A percentile compares a stretch with the other conserved stretches of the same genome.
phyloP scores from a whole-genome alignment of 805 yeast species.

The Barnettozyma populi region DNA sequence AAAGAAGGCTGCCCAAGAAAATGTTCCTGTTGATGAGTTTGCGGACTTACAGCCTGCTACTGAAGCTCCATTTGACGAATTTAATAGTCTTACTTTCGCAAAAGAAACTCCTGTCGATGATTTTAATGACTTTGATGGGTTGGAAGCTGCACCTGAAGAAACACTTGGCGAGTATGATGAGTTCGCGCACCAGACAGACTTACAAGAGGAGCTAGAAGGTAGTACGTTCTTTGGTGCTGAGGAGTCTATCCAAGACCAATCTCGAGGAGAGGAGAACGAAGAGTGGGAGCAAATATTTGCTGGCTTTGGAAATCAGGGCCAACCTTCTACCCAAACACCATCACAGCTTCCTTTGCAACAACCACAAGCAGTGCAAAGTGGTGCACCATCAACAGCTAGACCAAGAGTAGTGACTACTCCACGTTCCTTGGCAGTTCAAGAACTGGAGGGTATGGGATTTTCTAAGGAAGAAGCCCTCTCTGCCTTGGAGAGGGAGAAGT shows the following conservation, averaged over 20 bases:
- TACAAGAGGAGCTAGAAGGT: conserved; percentile 20
- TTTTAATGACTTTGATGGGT: conserved; percentile 40
- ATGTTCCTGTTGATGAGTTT: conserved; percentile 1
- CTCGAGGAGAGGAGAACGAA: conserved; percentile 36
- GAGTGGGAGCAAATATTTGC: conserved; percentile 96
- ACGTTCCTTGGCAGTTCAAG: conserved; percentile 58
- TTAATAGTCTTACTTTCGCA: conserved; percentile 33
- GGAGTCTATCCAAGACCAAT: conserved; percentile 5
- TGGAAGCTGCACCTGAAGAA: conserved; percentile 37
- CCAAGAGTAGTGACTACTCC: conserved; percentile 39
- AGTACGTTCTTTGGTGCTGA: conserved; percentile 23
- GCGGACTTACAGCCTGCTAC: conserved; percentile 2
- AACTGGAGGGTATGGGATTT: conserved; percentile 88
- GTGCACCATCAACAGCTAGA: conserved; percentile 9
- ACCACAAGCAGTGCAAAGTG: conserved; percentile 3
- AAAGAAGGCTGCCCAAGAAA: not conserved
- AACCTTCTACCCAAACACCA: conserved; percentile 7
- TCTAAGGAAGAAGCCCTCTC: conserved; percentile 53
- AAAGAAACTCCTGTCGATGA: conserved; percentile 17
- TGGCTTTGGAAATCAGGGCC: conserved; percentile 63
- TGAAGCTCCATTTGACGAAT: conserved; percentile 23
- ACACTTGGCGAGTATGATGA: conserved; percentile 21
- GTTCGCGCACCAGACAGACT: conserved; percentile 15
- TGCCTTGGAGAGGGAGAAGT: conserved; percentile 64
- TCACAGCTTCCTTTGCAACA: conserved; percentile 8